These are phyloP conservation scores for Scheffersomyces lignosus DNA, from an alignment of 805 yeast genomes.

Conservation along the genomic window DNA sequence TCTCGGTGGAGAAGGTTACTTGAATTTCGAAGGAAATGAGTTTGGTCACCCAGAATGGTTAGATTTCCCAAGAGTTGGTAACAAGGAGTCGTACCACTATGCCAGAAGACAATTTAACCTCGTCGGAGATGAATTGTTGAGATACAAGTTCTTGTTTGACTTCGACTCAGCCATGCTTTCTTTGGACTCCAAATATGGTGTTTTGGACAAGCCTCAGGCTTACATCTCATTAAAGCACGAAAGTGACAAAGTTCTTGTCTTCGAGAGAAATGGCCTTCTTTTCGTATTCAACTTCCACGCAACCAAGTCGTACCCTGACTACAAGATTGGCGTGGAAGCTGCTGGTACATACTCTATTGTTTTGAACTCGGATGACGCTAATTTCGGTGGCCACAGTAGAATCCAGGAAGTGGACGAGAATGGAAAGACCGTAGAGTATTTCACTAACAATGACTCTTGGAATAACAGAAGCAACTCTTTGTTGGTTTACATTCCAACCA, in stretches of 20 bases:
- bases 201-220: conserved; percentile 71
- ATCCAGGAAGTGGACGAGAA: conserved; percentile 46
- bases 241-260: conserved; percentile 82
- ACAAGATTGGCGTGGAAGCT: conserved; percentile 83
- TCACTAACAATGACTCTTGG: conserved; percentile 79
- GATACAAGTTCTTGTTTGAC: conserved; percentile 75
- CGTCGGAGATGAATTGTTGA: conserved; percentile 72
- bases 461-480: conserved; percentile 73
- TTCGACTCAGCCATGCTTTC: conserved; percentile 87
- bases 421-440: conserved; percentile 47
- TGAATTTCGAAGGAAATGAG: conserved; percentile 96
- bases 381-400: conserved; percentile 82
- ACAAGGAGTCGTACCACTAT: conserved; percentile 84
- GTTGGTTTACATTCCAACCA: conserved; percentile 78
- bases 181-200: conserved; percentile 65
- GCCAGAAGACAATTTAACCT: conserved; percentile 94
- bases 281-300: conserved; percentile 93
- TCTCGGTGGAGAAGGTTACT: conserved; percentile 95
- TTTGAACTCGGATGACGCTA: conserved; percentile 67
- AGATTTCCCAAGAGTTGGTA: conserved; percentile 92
- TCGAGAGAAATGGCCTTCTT: conserved; percentile 81
- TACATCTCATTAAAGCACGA: conserved; percentile 88
- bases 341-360: conserved; percentile 77
- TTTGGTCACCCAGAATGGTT: conserved; percentile 99
- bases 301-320: conserved; percentile 76